Conservation (phyloP, 2,329 filamentous ascomycete genomes). For the Phoma herbarum region DNA sequence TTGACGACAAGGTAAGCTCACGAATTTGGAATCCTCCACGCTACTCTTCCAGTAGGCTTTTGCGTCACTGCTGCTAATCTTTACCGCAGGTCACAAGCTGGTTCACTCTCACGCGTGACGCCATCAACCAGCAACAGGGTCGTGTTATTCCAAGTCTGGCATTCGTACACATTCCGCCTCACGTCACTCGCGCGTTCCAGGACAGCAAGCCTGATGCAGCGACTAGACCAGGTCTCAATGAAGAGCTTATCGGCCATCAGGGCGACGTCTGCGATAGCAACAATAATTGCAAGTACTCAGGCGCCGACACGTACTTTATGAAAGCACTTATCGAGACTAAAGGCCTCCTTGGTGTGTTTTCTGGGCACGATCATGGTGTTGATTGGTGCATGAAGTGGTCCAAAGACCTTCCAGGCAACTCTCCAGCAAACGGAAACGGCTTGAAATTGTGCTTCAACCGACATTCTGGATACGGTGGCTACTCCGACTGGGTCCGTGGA, state of each 20-base stretch:
- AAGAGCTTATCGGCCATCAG: slow-evolving; percentile 37
- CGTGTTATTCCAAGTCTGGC: slow-evolving; percentile 59
- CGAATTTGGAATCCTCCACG: neutral
- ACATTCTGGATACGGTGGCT: slow-evolving; percentile 75
- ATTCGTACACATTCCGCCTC: slow-evolving; percentile 63
- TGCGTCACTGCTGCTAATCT: neutral
- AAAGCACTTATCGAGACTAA: slow-evolving; percentile 63
- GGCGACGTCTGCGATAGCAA: slow-evolving; percentile 29
- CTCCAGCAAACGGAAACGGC: slow-evolving; percentile 54
- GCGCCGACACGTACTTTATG: slow-evolving; percentile 70
- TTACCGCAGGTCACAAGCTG: slow-evolving; percentile 36
- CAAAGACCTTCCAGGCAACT: slow-evolving; percentile 39
- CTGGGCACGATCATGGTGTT: slow-evolving; percentile 69
- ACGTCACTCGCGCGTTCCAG: slow-evolving; percentile 45
- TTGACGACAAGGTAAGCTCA: slow-evolving; percentile 33
- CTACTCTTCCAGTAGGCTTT: neutral
- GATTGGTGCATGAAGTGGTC: slow-evolving; percentile 55
- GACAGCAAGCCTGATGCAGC: slow-evolving; percentile 58
- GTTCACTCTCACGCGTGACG: slow-evolving; percentile 33
- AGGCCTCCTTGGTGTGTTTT: slow-evolving; percentile 61
- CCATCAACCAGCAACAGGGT: slow-evolving; percentile 38
- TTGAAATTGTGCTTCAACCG: slow-evolving; percentile 67
- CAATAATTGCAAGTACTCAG: slow-evolving; percentile 47
- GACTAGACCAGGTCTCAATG: slow-evolving; percentile 53
- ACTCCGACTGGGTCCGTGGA: slow-evolving; percentile 70